Base-by-base conservation (phyloP, 306 rosid species). In the Lablab purpureus region DNA sequence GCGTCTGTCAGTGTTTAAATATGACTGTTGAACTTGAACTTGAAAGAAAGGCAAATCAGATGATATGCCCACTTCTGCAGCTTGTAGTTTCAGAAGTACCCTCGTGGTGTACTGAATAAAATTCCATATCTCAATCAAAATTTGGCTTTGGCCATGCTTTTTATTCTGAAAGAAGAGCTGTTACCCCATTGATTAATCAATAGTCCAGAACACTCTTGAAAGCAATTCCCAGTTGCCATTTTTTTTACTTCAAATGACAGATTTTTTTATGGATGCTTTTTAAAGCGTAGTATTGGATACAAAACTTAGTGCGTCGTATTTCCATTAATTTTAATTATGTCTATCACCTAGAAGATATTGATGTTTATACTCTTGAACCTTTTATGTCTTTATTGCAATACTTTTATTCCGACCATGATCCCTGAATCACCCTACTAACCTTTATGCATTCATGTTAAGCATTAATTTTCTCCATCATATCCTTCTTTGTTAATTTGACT, bases 241-340 rank as follows among this genome's bases (percentile, higher is more conserved):
- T 73, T 52, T 67, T 27, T 74, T 27, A 67, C 41, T 55, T 75
- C 72, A 68, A 75, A 67, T 68, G 56, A 51, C 71, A 46, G 70
- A 67, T 82, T 14, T n/a, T 3, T 41, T 63, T 23, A 58, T 45
- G 70, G 51, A 23, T 58, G 17, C 30, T 14, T 58, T 59, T 28
- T 9, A 10, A 25, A 25, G 30, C 67, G 14, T 28, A 18, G 7
- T 28, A 10, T 59, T 59, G 67, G 10, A 59, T 14, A 59, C 12
- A 10, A 59, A 36, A 27, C 21, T 59, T 13, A 3, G 13, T 28
- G 22, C 2, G n/a, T 60, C 21, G 43, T 30, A 6, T 60, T 30
- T 60, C 67, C 19, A 28, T 59, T 68, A 45, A 59, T 75, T 82
- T 21, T 40, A 54, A 8, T 70, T 58, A 34, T 65, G 1, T 71